Conservation (phyloP, 306 rosid genomes). For the Trichosanthes cucumerina region DNA sequence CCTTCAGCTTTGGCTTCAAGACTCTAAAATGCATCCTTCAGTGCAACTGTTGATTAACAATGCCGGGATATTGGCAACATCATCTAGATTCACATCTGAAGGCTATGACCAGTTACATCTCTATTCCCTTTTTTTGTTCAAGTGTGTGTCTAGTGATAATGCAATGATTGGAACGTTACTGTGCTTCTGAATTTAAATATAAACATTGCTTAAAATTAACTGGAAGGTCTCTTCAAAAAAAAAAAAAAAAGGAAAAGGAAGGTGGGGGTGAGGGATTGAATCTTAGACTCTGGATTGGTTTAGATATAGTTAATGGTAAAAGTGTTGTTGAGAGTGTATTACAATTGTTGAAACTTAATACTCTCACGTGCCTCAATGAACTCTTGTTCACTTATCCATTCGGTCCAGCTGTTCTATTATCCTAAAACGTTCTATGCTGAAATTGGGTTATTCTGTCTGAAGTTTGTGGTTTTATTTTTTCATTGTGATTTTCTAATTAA, state of each 20-base stretch:
- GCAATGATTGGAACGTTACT: neutral
- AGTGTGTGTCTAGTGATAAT: neutral
- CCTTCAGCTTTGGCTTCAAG: slow-evolving; percentile 60
- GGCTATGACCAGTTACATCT: slow-evolving; percentile 69
- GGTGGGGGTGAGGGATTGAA: neutral
- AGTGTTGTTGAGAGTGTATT: neutral
- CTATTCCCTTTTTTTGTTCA: slow-evolving; percentile 7
- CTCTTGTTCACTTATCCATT: neutral
- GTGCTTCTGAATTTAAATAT: neutral
- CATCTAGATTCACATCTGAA: slow-evolving; percentile 54
- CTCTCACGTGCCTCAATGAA: neutral
- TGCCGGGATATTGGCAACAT: slow-evolving; percentile 88
- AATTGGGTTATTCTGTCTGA: neutral
- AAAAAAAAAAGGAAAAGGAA: too few species aligned
- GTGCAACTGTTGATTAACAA: slow-evolving; percentile 70
- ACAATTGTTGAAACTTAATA: neutral
- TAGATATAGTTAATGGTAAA: neutral
- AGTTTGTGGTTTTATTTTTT: neutral
- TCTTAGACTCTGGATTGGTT: neutral
- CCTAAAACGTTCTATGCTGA: neutral
- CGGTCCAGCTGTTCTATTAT: neutral
- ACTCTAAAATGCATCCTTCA: slow-evolving; percentile 68
- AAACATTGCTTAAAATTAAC: neutral
- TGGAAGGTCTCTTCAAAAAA: too few species aligned
- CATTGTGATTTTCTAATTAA: neutral